phyloP scores from a whole-genome alignment of 768 basidiomycete genomes.

The Suillus subalutaceus region DNA sequence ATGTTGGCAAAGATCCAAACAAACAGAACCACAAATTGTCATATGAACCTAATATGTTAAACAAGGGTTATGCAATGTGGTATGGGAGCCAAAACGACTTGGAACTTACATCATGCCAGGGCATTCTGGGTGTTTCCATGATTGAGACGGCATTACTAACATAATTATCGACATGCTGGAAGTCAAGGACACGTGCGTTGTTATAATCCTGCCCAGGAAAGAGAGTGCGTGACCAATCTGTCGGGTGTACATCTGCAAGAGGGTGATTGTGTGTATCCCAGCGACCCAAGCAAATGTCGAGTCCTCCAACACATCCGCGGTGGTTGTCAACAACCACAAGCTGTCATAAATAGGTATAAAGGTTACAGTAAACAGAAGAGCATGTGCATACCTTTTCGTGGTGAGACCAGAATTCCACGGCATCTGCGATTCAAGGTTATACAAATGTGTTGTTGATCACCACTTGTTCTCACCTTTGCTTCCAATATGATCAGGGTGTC shows the following conservation, averaged over 20 bases:
- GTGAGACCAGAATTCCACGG: conserved; percentile 87
- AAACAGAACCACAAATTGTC: conserved; percentile 79
- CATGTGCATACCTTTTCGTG: conserved; percentile 68
- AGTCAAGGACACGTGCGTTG: conserved; percentile 85
- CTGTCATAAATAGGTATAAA: conserved; percentile 20
- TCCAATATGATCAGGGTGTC: conserved; percentile 90
- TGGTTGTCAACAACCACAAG: conserved; percentile 89
- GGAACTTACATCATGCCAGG: conserved; percentile 89
- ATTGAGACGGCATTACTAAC: conserved; percentile 70
- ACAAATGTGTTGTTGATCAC: background rate
- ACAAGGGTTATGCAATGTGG: conserved; percentile 6
- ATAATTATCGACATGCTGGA: conserved; percentile 80
- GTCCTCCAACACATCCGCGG: conserved; percentile 85
- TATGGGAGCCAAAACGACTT: background rate
- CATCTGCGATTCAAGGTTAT: conserved; percentile 46
- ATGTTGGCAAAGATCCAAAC: conserved; percentile 91
- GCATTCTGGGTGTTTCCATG: conserved; percentile 77
- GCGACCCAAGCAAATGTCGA: conserved; percentile 95
- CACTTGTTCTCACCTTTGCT: conserved; percentile 53
- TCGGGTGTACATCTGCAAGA: conserved; percentile 90
- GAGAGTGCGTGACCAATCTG: conserved; percentile 75
- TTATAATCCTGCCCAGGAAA: conserved; percentile 97
- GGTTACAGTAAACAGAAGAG: background rate
- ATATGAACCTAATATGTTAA: conserved; percentile 64
- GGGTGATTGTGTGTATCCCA: conserved; percentile 95